These are phyloP conservation scores for Fusarium cyanostomum DNA, from an alignment of 2,329 filamentous ascomycete species.

Conservation along the genomic window DNA sequence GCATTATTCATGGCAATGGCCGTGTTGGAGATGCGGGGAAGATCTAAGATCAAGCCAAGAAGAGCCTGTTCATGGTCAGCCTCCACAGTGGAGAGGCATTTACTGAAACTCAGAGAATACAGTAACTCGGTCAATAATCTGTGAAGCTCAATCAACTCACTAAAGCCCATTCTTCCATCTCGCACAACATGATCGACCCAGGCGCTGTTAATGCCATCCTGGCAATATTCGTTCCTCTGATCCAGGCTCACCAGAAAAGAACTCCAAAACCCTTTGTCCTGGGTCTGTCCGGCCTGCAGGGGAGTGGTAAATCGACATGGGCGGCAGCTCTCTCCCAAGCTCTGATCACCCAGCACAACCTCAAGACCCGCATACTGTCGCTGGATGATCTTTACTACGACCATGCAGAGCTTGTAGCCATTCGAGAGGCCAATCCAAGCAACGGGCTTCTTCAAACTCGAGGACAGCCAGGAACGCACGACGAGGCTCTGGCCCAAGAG, in stretches of 20 bases:
- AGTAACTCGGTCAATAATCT: background rate
- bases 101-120: background rate
- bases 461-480: constrained; percentile 39
- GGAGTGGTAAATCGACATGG: constrained; percentile 43
- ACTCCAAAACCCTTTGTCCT: constrained; percentile 31
- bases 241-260: constrained; percentile 21
- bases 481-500: constrained; percentile 17
- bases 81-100: background rate
- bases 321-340: constrained; percentile 32
- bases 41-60: background rate
- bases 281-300: constrained; percentile 39
- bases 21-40: constrained; percentile 6
- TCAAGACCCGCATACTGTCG: constrained; percentile 32
- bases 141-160: background rate
- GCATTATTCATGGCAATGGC: no score
- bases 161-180: no score
- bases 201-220: constrained; percentile 34
- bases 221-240: constrained; percentile 26
- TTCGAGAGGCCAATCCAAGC: constrained; percentile 28
- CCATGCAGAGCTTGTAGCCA: constrained; percentile 26
- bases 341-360: constrained; percentile 19
- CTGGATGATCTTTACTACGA: constrained; percentile 37
- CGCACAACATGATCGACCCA: constrained; percentile 33
- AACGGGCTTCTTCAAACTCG: constrained; percentile 33
- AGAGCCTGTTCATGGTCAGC: background rate